Evolutionary conservation across 2,329 filamentous ascomycete genomes (phyloP), one percentile per base, ranked within the genome.

Genomic region (Penicillium sp.): DNA sequence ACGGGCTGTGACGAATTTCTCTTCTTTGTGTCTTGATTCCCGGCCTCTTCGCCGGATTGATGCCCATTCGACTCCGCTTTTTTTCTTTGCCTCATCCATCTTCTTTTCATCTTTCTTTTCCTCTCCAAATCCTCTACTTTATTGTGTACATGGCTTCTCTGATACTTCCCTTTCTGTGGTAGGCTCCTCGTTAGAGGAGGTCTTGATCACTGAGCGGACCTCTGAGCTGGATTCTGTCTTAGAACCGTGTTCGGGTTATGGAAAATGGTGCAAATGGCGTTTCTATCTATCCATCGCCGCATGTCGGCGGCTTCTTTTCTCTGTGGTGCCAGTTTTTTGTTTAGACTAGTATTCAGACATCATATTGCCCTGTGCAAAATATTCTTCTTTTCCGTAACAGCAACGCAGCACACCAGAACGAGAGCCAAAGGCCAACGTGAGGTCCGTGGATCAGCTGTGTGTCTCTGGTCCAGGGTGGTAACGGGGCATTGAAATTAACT

Each of bases 191-290:
- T 11, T 31, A 28, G 22, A 10, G 37, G 63, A 54, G 64, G 59
- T 60, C 61, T 62, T 65, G 63, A 67, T 64, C 64, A 66, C 62
- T 65, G 64, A 70, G 71, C 67, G 71, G 69, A 72, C 62, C 65
- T 73, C 68, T 69, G 63, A 73, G 69, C 73, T 75, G 72, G 69
- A 73, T 67, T 55, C 54, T 61, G 65, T 73, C 71, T 73, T 76
- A 77, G 75, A 78, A 75, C 69, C 73, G 69, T 75, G 73, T 75
- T 76, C 71, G 74, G 75, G 72, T 74, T 47, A 71, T 73, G 74
- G 74, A 75, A 77, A 78, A 76, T 68, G 67, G 73, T 75, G 74
- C 67, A 72, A 73, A 74, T 72, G 75, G 75, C 75, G 75, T 78
- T 77, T 72, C 65, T 66, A 68, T 74, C 61, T 61, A 63, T 70